These are phyloP conservation scores for Hypoxylon sp. DNA, from an alignment of 2,329 filamentous ascomycete species.

Conservation along the genomic window DNA sequence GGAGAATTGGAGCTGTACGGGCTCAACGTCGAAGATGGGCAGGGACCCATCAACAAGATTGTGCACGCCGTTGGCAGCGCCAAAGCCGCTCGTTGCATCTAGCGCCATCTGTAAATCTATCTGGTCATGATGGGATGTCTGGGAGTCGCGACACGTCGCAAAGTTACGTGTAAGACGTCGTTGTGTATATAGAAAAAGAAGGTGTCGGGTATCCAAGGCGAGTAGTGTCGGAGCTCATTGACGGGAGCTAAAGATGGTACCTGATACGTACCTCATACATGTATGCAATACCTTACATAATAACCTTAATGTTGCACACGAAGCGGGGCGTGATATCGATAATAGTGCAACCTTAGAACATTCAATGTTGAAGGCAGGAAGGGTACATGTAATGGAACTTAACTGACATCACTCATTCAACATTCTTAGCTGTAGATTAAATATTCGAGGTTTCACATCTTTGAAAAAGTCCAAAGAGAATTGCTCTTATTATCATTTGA, in stretches of 20 bases:
- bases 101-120: constrained; percentile 72
- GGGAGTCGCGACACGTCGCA: constrained; percentile 35
- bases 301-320: not conserved
- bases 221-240: constrained; percentile 3
- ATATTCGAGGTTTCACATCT: not conserved
- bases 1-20: constrained; percentile 92
- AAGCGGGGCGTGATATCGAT: constrained; percentile 1
- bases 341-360: not conserved
- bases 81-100: constrained; percentile 80
- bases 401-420: constrained; percentile 1
- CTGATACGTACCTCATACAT: constrained; percentile 3
- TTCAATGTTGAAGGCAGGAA: no score
- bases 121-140: constrained; percentile 45
- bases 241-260: constrained; percentile 14
- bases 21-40: constrained; percentile 95
- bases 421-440: not conserved
- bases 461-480: not conserved
- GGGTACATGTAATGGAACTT: not conserved
- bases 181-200: constrained; percentile 3
- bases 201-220: constrained; percentile 4
- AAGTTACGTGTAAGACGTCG: constrained; percentile 28
- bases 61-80: constrained; percentile 73
- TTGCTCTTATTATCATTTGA: not conserved
- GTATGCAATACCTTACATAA: constrained; percentile 11
- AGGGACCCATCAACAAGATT: constrained; percentile 73